Conservation (phyloP, 2,329 filamentous ascomycete species). For the Penicillium sp. region DNA sequence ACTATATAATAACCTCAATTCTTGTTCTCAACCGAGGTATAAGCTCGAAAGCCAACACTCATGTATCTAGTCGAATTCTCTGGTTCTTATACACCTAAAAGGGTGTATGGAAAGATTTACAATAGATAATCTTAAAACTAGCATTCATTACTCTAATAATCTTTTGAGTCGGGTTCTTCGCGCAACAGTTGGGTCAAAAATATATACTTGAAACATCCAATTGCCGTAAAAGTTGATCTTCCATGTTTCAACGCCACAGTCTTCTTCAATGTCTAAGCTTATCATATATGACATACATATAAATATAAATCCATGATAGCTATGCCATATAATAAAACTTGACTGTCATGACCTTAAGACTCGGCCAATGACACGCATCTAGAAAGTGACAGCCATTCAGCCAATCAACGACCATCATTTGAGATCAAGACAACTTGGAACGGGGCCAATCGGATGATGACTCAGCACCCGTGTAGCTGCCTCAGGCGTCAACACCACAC, state of each 20-base stretch:
- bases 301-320: not conserved
- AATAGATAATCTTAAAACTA: too few relatives aligned
- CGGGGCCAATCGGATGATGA: constrained; percentile 24
- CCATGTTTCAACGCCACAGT: not conserved
- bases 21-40: not conserved
- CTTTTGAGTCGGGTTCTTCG: not conserved
- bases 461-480: constrained; percentile 19
- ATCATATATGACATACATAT: not conserved
- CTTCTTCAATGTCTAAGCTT: not conserved
- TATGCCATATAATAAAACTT: not conserved
- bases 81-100: too few relatives aligned
- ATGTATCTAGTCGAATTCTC: not conserved
- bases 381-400: constrained; percentile 4
- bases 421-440: constrained; percentile 22
- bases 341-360: not conserved
- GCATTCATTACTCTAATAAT: not conserved
- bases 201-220: not conserved
- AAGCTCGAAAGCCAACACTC: not conserved
- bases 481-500: constrained; percentile 37
- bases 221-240: not conserved
- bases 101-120: too few relatives aligned
- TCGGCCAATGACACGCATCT: constrained; percentile 14
- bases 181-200: not conserved
- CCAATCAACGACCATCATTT: constrained; percentile 29
- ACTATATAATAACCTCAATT: not conserved